phyloP scores from a whole-genome alignment of 768 basidiomycete genomes.

The Lentinula sp. region DNA sequence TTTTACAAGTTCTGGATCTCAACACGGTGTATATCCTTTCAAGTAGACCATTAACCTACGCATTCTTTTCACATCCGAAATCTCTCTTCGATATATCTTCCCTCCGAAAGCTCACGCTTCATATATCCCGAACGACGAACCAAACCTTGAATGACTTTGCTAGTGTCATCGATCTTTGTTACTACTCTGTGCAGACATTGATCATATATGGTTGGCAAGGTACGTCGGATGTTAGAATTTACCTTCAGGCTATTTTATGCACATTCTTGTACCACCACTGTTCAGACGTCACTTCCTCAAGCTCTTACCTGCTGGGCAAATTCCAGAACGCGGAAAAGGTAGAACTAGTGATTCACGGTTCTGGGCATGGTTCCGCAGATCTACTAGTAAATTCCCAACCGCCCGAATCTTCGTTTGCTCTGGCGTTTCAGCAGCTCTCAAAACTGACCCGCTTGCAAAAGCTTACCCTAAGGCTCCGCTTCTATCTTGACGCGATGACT shows the following conservation, averaged over 20 bases:
- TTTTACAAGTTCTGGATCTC: not conserved
- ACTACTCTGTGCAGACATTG: not conserved
- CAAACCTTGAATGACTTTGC: not conserved
- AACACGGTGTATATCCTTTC: not conserved
- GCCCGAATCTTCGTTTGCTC: not conserved
- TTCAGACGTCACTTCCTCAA: not conserved
- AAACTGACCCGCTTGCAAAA: not conserved
- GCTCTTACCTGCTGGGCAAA: not conserved
- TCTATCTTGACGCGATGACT: not conserved
- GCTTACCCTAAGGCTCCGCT: not conserved
- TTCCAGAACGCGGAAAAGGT: not conserved
- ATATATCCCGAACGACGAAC: not conserved
- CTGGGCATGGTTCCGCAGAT: not conserved
- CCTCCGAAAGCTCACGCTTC: not conserved
- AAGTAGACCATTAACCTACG: not conserved
- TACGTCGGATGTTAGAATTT: not conserved
- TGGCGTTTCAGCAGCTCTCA: not conserved
- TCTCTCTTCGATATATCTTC: not conserved
- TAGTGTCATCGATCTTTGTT: not conserved
- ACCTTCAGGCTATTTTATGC: not conserved
- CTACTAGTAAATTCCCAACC: not conserved
- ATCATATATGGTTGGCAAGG: not conserved
- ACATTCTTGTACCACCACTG: not conserved
- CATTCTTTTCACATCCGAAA: not conserved
- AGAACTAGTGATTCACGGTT: not conserved